These are phyloP conservation scores for Cryptosporidium sp. DNA, from an alignment of 169 alveolate genomes.

Conservation along the genomic window DNA sequence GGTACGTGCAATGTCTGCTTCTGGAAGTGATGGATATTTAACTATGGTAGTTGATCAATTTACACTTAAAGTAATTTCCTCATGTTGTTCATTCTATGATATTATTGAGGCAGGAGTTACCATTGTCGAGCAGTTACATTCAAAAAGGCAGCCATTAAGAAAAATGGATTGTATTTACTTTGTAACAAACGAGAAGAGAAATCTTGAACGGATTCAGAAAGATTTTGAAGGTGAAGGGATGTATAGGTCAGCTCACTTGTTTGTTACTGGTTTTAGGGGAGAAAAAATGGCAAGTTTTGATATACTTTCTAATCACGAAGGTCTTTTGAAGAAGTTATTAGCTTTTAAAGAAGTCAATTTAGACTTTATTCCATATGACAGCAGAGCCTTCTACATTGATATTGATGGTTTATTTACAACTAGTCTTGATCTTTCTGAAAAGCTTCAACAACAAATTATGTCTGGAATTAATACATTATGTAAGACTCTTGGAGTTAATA, in stretches of 20 bases:
- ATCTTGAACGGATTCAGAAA: background rate
- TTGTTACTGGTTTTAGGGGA: conserved; percentile 52
- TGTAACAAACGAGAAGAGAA: conserved; percentile 71
- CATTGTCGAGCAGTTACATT: conserved; percentile 81
- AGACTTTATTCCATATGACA: conserved; percentile 85
- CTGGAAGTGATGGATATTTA: conserved; percentile 47
- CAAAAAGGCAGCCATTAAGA: conserved; percentile 82
- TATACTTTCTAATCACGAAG: background rate
- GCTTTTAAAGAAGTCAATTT: conserved; percentile 78
- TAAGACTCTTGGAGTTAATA: conserved; percentile 49
- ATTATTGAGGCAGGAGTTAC: conserved; percentile 87
- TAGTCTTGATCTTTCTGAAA: conserved; percentile 31
- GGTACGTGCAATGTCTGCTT: conserved; percentile 59
- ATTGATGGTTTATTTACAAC: conserved; percentile 13
- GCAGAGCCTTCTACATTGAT: conserved; percentile 80
- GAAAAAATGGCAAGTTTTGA: conserved; percentile 19
- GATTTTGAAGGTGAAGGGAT: conserved; percentile 46
- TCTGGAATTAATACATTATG: conserved; percentile 67
- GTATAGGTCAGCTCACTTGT: conserved; percentile 64
- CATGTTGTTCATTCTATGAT: conserved; percentile 85
- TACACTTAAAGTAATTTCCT: conserved; percentile 83
- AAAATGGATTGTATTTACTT: conserved; percentile 82
- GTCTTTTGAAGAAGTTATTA: conserved; percentile 20
- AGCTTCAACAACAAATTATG: background rate
- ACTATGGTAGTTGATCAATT: conserved; percentile 83